Evolutionary conservation across 441 rosid species (phyloP).

Genomic region (Gossypium schwendimanii): DNA sequence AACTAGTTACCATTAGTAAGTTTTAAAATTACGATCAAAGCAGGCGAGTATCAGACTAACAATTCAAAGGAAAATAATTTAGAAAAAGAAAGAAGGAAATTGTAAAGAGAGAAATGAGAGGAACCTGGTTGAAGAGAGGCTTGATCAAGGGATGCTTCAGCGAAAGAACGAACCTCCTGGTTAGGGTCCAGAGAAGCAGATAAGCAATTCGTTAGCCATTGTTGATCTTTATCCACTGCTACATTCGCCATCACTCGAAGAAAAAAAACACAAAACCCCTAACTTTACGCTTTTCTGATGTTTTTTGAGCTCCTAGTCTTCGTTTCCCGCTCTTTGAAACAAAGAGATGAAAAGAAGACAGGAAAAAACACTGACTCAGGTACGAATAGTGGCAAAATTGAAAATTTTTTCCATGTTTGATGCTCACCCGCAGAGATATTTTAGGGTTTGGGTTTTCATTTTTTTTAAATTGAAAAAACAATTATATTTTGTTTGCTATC

Average conservation of each 20-base stretch:
- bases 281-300: neutral
- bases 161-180: constrained; percentile 76
- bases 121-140: constrained; percentile 90
- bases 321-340: constrained; percentile 21
- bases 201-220: constrained; percentile 85
- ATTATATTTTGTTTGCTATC: neutral
- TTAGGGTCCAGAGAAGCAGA: constrained; percentile 82
- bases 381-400: constrained; percentile 18
- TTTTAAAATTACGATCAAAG: neutral
- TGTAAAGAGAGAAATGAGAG: neutral
- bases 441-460: constrained; percentile 17
- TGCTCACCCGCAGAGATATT: neutral
- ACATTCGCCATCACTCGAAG: constrained; percentile 25
- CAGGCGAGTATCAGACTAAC: neutral
- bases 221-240: constrained; percentile 71
- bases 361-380: neutral
- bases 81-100: neutral
- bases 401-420: constrained; percentile 1
- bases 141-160: constrained; percentile 80
- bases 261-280: neutral
- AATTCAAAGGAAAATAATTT: neutral
- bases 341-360: neutral
- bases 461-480: neutral
- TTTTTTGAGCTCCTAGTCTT: neutral
- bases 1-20: neutral